Evolutionary conservation across 2,329 filamentous ascomycete genomes (phyloP).

Genomic region (Epichloe brachyelytri): DNA sequence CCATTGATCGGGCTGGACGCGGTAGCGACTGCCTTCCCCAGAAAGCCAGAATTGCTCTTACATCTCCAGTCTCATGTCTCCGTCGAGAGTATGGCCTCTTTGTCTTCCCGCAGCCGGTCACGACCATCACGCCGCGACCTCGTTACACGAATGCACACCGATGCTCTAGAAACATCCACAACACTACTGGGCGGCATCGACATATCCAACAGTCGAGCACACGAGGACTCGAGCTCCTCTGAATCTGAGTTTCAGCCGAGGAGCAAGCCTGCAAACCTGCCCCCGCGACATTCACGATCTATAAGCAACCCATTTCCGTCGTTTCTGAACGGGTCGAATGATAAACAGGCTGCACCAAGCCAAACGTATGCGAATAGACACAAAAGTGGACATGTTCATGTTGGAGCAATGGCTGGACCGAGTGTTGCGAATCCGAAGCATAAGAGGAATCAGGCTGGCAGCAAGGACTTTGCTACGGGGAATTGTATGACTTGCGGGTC

Average conservation of each 20-base stretch:
- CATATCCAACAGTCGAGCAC: constrained; percentile 15
- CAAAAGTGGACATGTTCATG: constrained; percentile 17
- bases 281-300: constrained; percentile 35
- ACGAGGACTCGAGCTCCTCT: constrained; percentile 31
- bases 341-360: constrained; percentile 31
- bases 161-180: constrained; percentile 21
- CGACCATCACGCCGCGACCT: constrained; percentile 19
- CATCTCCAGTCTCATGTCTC: not conserved
- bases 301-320: constrained; percentile 71
- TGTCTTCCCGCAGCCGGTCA: constrained; percentile 17
- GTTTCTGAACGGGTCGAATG: constrained; percentile 50
- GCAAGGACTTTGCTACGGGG: constrained; percentile 52
- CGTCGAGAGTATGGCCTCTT: constrained; percentile 19
- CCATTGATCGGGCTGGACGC: not conserved
- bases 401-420: constrained; percentile 10
- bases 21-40: not conserved
- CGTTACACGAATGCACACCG: constrained; percentile 24
- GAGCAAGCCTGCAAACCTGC: constrained; percentile 10
- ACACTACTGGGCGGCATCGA: constrained; percentile 16
- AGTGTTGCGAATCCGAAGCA: constrained; percentile 13
- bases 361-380: constrained; percentile 19
- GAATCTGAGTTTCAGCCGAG: constrained; percentile 26
- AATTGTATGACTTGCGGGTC: constrained; percentile 80
- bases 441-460: constrained; percentile 21
- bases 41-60: not conserved